phyloP scores from a whole-genome alignment of 106 monocot species.

The Platanthera guangdongensis region DNA sequence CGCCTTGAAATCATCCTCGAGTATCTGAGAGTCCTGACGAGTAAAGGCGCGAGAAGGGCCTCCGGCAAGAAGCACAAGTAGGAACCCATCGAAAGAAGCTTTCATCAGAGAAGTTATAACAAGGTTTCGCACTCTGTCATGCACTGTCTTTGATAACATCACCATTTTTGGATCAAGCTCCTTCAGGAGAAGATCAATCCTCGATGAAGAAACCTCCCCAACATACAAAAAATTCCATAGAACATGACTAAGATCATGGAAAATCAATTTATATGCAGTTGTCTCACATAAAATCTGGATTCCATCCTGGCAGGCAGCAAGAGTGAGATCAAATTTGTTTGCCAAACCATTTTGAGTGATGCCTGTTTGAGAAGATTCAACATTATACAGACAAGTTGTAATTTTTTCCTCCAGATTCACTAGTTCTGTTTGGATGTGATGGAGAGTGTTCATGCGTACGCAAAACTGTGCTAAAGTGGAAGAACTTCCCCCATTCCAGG shows the following conservation, averaged over 20 bases:
- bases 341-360: slow-evolving; percentile 37
- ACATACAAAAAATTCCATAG: slow-evolving; percentile 71
- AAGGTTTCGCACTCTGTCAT: slow-evolving; percentile 44
- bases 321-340: slow-evolving; percentile 61
- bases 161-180: slow-evolving; percentile 76
- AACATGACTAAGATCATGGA: slow-evolving; percentile 70
- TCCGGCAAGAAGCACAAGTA: slow-evolving; percentile 57
- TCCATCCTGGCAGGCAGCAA: slow-evolving; percentile 62
- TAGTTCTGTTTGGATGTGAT: slow-evolving; percentile 57
- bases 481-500: slow-evolving; percentile 39
- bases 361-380: slow-evolving; percentile 63
- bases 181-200: slow-evolving; percentile 55
- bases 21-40: slow-evolving; percentile 41
- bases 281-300: slow-evolving; percentile 73
- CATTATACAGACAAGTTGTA: slow-evolving; percentile 60
- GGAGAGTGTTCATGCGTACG: slow-evolving; percentile 75
- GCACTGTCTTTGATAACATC: slow-evolving; percentile 60
- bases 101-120: slow-evolving; percentile 72
- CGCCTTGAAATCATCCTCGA: slow-evolving; percentile 57
- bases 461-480: slow-evolving; percentile 58
- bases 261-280: slow-evolving; percentile 69
- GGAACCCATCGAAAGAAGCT: slow-evolving; percentile 62
- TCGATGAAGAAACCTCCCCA: slow-evolving; percentile 43
- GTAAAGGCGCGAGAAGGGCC: slow-evolving; percentile 53
- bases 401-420: slow-evolving; percentile 73